Percentiles rank a stretch among this genome's conserved stretches.
Evolutionary conservation across 495 filamentous ascomycete genomes (phyloP).

Genomic region (Trichoderma orchidacearum): DNA sequence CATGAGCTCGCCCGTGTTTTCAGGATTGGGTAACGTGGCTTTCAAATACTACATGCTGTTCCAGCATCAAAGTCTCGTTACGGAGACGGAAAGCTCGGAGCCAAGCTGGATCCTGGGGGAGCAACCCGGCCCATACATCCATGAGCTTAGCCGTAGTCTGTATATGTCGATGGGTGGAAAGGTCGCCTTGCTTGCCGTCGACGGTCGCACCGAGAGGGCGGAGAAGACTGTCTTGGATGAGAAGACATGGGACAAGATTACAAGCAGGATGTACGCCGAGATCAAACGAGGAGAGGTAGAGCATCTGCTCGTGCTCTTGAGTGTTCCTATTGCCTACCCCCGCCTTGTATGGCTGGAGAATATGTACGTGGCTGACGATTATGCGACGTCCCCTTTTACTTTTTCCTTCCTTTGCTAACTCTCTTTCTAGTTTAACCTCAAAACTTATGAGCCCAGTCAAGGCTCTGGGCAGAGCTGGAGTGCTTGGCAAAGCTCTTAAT

Average conservation of each 20-base stretch:
- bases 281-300: conserved; percentile 72
- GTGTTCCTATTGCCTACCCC: conserved; percentile 87
- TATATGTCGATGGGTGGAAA: conserved; percentile 73
- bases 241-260: conserved; percentile 69
- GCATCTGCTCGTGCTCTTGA: conserved; percentile 76
- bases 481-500: conserved; percentile 72
- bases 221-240: conserved; percentile 67
- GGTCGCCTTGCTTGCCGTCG: conserved; percentile 72
- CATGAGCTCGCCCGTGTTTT: conserved; percentile 84
- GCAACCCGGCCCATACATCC: conserved; percentile 79
- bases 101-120: conserved; percentile 83
- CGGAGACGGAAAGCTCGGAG: conserved; percentile 68
- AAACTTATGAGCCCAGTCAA: conserved; percentile 76
- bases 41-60: conserved; percentile 99
- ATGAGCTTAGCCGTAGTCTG: conserved; percentile 66
- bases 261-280: conserved; percentile 70
- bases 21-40: conserved; percentile 74
- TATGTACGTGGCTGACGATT: conserved; percentile 28
- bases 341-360: conserved; percentile 67
- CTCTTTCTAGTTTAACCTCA: conserved; percentile 60
- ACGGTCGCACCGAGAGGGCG: conserved; percentile 83
- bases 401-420: conserved; percentile 4
- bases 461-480: conserved; percentile 66
- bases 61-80: conserved; percentile 78
- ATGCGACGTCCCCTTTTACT: neutral